phyloP scores from a whole-genome alignment of 495 filamentous ascomycete genomes.

The Neurospora intermedia region DNA sequence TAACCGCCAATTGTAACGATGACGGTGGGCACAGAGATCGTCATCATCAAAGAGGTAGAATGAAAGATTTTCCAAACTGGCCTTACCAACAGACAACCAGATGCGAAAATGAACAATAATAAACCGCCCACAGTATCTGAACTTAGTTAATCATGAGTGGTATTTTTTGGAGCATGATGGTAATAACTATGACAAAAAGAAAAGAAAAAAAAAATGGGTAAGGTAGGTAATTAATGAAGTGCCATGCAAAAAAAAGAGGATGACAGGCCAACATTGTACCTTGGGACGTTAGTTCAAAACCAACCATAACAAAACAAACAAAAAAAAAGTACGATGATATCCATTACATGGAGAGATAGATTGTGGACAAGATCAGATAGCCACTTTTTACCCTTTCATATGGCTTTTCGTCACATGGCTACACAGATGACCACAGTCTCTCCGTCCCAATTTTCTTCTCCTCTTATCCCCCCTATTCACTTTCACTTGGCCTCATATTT shows the following conservation, averaged over 20 bases:
- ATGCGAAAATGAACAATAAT: background rate
- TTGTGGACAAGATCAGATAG: background rate
- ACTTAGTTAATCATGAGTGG: background rate
- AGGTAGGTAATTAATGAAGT: background rate
- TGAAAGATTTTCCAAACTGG: background rate
- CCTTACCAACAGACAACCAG: background rate
- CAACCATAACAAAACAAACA: background rate
- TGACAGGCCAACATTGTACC: background rate
- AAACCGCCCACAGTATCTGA: background rate
- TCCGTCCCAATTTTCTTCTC: background rate
- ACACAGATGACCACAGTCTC: background rate
- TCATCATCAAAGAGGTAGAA: background rate
- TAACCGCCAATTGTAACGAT: background rate
- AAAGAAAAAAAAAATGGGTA: background rate
- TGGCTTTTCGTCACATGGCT: background rate
- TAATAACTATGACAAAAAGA: background rate
- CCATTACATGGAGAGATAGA: background rate
- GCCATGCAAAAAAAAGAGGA: background rate
- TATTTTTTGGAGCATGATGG: background rate
- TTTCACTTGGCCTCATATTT: constrained; percentile 54
- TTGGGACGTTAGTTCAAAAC: background rate
- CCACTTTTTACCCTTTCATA: background rate
- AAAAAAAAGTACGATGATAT: background rate
- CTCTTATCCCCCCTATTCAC: background rate
- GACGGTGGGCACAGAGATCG: background rate